A percentile compares a stretch with the other conserved stretches of the same genome.
phyloP scores from a whole-genome alignment of 2,329 filamentous ascomycete genomes.

The Diaporthe sp. region DNA sequence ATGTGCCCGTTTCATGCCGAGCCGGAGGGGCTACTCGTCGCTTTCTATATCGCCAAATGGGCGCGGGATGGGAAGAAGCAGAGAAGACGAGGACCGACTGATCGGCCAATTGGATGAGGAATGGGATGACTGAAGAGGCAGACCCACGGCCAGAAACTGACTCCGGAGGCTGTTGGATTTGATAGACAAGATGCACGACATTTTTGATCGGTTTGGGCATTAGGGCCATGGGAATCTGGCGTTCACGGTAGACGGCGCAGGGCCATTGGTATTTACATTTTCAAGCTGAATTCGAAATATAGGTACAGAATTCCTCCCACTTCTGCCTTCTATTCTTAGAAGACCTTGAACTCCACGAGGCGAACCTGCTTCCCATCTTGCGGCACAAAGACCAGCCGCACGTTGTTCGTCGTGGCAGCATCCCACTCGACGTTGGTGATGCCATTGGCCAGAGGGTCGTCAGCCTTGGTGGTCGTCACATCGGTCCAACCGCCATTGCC shows the following conservation, averaged over 20 bases:
- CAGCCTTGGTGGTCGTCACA: slow-evolving; percentile 38
- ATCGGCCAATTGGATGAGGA: slow-evolving; percentile 98
- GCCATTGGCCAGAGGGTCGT: slow-evolving; percentile 46
- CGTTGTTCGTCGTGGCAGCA: slow-evolving; percentile 39
- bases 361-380: slow-evolving; percentile 45
- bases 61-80: slow-evolving; percentile 52
- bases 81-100: slow-evolving; percentile 89
- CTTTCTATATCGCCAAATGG: slow-evolving; percentile 66
- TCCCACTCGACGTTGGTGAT: slow-evolving; percentile 48
- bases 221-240: slow-evolving; percentile 18
- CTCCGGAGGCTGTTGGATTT: not conserved
- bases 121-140: slow-evolving; percentile 79
- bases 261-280: slow-evolving; percentile 11
- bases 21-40: slow-evolving; percentile 73
- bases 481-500: slow-evolving; percentile 42
- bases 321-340: slow-evolving; percentile 16
- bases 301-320: not conserved
- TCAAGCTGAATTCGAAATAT: slow-evolving; percentile 18
- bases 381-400: slow-evolving; percentile 47
- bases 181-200: slow-evolving; percentile 5
- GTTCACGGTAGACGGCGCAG: slow-evolving; percentile 29
- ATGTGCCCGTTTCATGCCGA: slow-evolving; percentile 73
- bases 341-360: slow-evolving; percentile 51
- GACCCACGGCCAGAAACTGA: not conserved
- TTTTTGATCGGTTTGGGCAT: slow-evolving; percentile 1